A percentile compares a stretch with the other conserved stretches of the same genome.
Evolutionary conservation across 371 early-diverging fungal species (phyloP).

Genomic region (Smittium culicis): DNA sequence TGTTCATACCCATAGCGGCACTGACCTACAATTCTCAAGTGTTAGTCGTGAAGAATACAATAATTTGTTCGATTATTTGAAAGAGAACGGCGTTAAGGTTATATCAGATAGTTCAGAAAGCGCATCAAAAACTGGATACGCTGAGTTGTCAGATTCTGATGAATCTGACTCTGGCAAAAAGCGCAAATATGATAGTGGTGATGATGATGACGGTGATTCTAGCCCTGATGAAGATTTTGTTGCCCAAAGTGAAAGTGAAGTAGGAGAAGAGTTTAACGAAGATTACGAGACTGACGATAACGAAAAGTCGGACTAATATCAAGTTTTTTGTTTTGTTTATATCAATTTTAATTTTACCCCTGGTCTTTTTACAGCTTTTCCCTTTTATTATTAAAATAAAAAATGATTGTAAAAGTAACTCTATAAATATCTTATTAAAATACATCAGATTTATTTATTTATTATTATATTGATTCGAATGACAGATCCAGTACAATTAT

Average conservation of each 20-base stretch:
- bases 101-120: constrained; percentile 18
- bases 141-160: constrained; percentile 43
- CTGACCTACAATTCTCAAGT: constrained; percentile 73
- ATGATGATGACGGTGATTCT: constrained; percentile 43
- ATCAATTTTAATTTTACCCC: no score
- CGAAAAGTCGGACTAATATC: constrained; percentile 10
- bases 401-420: no score
- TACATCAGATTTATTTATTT: no score
- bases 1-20: constrained; percentile 64
- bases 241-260: constrained; percentile 71
- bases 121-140: constrained; percentile 15
- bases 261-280: constrained; percentile 80
- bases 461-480: no score
- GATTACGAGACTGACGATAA: constrained; percentile 35
- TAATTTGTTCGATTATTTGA: constrained; percentile 62
- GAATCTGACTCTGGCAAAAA: constrained; percentile 42
- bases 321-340: constrained; percentile 11
- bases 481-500: no score
- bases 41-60: constrained; percentile 78
- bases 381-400: no score
- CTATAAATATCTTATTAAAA: no score
- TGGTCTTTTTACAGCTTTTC: no score
- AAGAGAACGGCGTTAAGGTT: constrained; percentile 68
- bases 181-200: constrained; percentile 30
- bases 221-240: constrained; percentile 48